These are phyloP conservation scores for Amanita muscaria DNA, from an alignment of 768 basidiomycete species.

Conservation along the genomic window DNA sequence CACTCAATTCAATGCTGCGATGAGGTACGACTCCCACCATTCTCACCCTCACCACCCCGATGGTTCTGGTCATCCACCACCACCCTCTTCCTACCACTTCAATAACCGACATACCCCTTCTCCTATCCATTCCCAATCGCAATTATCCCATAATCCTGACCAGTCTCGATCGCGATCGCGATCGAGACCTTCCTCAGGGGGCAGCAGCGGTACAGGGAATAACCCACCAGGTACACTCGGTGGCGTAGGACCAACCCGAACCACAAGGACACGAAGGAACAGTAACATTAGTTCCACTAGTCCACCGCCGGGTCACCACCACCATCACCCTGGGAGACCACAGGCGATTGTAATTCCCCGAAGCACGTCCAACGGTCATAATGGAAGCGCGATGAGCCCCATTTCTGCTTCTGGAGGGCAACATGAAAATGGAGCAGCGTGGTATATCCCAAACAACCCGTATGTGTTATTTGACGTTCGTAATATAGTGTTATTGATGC, in stretches of 20 bases:
- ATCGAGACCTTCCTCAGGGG: slow-evolving; percentile 7
- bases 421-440: slow-evolving; percentile 8
- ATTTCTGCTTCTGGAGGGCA: slow-evolving; percentile 1
- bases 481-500: no score
- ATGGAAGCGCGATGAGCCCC: slow-evolving; percentile 11
- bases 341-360: slow-evolving; percentile 67
- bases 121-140: slow-evolving; percentile 2
- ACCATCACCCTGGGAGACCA: slow-evolving; percentile 37
- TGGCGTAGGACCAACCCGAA: slow-evolving; percentile 44
- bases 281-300: slow-evolving; percentile 51
- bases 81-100: slow-evolving; percentile 21
- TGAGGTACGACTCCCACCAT: no score
- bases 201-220: slow-evolving; percentile 8
- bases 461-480: no score
- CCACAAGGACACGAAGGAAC: slow-evolving; percentile 46
- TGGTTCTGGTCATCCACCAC: no score
- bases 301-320: slow-evolving; percentile 28
- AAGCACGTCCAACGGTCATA: slow-evolving; percentile 16
- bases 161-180: slow-evolving; percentile 9
- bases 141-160: slow-evolving; percentile 1
- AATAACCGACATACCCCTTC: slow-evolving; percentile 7
- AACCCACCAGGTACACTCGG: no score
- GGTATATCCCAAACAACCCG: no score
- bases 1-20: slow-evolving; percentile 39
- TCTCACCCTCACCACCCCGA: slow-evolving; percentile 37